Conservation (phyloP, 768 basidiomycete species). For the Baorangia bicolor region DNA sequence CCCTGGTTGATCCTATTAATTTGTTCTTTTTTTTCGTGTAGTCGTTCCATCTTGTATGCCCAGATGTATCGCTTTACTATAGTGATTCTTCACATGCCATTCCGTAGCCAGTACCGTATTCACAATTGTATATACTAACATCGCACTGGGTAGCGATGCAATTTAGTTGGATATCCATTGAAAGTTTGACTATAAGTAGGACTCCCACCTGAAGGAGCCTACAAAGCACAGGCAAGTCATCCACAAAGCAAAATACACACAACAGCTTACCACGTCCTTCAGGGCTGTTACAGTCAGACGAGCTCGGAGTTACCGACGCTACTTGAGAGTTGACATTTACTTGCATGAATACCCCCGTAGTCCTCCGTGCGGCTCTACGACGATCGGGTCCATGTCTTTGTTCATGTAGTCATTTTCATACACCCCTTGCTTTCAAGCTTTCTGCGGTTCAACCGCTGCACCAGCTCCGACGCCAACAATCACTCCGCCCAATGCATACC, state of each 20-base stretch:
- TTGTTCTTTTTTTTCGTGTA: neutral
- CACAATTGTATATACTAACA: neutral
- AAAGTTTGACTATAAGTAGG: too few relatives aligned
- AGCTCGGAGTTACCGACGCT: neutral
- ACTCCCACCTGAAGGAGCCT: too few relatives aligned
- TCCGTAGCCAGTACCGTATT: neutral
- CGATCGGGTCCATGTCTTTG: neutral
- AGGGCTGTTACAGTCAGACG: neutral
- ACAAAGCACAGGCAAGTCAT: too few relatives aligned
- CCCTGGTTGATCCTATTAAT: conserved; percentile 6
- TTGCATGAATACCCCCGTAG: neutral
- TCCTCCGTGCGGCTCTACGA: conserved; percentile 6
- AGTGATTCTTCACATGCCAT: neutral
- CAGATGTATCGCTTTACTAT: conserved; percentile 11
- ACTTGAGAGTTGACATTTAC: neutral
- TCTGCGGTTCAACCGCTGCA: neutral
- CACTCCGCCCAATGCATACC: conserved; percentile 15
- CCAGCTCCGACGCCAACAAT: neutral
- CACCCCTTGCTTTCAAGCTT: neutral
- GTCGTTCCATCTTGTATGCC: neutral
- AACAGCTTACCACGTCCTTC: too few relatives aligned
- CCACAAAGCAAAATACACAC: too few relatives aligned
- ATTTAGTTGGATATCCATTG: too few relatives aligned
- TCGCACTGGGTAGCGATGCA: too few relatives aligned
- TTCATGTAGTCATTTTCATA: neutral